Evolutionary conservation across 805 yeast species (phyloP).

Genomic region (Martiniozyma abietophila): DNA sequence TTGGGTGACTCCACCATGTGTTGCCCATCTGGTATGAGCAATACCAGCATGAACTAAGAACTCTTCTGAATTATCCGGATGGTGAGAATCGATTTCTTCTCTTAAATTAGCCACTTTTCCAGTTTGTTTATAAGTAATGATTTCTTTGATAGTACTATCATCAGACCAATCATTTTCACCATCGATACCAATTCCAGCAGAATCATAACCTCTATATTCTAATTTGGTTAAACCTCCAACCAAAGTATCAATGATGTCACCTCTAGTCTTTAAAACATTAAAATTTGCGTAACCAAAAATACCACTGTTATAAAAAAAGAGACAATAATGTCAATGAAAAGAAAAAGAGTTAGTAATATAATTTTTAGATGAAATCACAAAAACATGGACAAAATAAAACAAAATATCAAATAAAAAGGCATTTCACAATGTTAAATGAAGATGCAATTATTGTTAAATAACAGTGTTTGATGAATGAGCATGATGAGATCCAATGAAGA

Average conservation of each 20-base stretch:
- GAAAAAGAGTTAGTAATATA: background rate
- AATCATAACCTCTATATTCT: conserved; percentile 97
- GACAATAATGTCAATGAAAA: no score
- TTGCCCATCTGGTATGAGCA: conserved; percentile 99
- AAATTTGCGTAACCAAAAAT: conserved; percentile 97
- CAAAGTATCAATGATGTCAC: conserved; percentile 82
- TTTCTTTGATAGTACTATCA: conserved; percentile 41
- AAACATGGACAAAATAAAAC: background rate
- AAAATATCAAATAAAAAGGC: background rate
- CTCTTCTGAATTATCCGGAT: conserved; percentile 50
- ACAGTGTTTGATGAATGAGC: no score
- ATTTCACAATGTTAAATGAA: no score
- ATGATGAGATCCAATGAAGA: no score
- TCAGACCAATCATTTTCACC: conserved; percentile 50
- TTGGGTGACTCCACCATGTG: conserved; percentile 89
- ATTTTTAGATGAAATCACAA: background rate
- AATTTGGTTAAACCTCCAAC: conserved; percentile 77
- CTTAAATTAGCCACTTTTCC: conserved; percentile 86
- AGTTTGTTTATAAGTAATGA: conserved; percentile 68
- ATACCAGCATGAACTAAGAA: conserved; percentile 89
- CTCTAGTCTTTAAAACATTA: conserved; percentile 83
- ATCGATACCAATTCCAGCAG: conserved; percentile 93
- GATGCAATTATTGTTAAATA: no score
- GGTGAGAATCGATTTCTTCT: conserved; percentile 42
- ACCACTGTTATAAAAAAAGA: conserved; percentile 57